These are phyloP conservation scores for Turnera subulata DNA, from an alignment of 345 rosid species.

Conservation along the genomic window DNA sequence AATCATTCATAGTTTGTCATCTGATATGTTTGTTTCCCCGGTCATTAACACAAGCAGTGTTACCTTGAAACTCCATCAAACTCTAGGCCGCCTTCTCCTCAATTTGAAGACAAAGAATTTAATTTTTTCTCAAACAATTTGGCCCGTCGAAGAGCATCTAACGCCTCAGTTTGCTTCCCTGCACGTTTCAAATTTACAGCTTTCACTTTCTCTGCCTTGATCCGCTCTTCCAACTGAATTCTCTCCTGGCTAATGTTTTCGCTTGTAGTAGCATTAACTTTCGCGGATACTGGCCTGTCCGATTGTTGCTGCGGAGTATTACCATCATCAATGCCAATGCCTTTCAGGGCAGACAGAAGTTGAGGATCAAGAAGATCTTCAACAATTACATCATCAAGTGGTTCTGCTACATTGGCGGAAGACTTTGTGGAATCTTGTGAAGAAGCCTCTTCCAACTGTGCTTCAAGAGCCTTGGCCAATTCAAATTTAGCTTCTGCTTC, in stretches of 20 bases:
- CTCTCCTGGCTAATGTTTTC: slow-evolving; percentile 48
- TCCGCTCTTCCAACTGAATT: slow-evolving; percentile 59
- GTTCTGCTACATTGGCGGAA: slow-evolving; percentile 22
- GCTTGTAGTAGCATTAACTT: slow-evolving; percentile 20
- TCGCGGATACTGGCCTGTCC: slow-evolving; percentile 29
- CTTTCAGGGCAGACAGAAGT: slow-evolving; percentile 73
- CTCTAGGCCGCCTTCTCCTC: no score
- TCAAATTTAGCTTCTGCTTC: slow-evolving; percentile 96
- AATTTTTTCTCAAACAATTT: slow-evolving; percentile 72
- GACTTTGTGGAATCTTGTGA: slow-evolving; percentile 40
- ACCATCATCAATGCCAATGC: slow-evolving; percentile 58
- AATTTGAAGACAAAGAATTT: slow-evolving; percentile 34
- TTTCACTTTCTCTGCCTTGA: slow-evolving; percentile 74
- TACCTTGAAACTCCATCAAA: no score
- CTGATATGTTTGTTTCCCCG: no score
- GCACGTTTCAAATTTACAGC: slow-evolving; percentile 68
- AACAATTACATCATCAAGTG: slow-evolving; percentile 42
- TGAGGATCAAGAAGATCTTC: slow-evolving; percentile 96
- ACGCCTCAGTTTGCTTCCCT: slow-evolving; percentile 88
- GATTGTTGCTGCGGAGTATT: slow-evolving; percentile 19
- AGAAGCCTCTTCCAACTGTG: slow-evolving; percentile 63
- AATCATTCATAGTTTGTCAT: no score
- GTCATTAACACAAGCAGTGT: no score
- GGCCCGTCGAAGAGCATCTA: slow-evolving; percentile 78
- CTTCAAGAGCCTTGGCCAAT: slow-evolving; percentile 82